Evolutionary conservation across 495 filamentous ascomycete species (phyloP).

Genomic region (Annulohypoxylon stygium): DNA sequence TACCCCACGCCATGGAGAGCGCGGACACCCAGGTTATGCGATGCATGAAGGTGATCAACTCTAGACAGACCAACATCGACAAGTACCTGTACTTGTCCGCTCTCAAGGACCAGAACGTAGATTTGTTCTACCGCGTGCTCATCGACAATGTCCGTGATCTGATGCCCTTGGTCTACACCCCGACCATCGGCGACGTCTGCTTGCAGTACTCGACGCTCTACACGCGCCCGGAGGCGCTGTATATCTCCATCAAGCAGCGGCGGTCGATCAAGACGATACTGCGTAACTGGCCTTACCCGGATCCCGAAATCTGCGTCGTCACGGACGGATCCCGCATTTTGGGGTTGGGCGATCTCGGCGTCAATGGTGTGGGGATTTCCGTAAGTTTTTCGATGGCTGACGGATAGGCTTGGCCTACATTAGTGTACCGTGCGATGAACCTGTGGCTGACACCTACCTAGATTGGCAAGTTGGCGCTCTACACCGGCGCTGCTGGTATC

Average conservation of each 20-base stretch:
- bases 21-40: slow-evolving; percentile 65
- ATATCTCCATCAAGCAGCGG: slow-evolving; percentile 90
- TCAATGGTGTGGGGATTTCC: slow-evolving; percentile 98
- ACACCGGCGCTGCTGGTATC: slow-evolving; percentile 97
- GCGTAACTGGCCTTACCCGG: slow-evolving; percentile 86
- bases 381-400: slow-evolving; percentile 65
- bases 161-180: slow-evolving; percentile 96
- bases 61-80: slow-evolving; percentile 85
- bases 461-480: slow-evolving; percentile 90
- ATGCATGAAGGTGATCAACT: slow-evolving; percentile 75
- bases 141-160: slow-evolving; percentile 91
- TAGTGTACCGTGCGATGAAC: slow-evolving; percentile 22
- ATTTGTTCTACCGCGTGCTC: slow-evolving; percentile 94
- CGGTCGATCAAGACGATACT: slow-evolving; percentile 86
- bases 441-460: slow-evolving; percentile 49
- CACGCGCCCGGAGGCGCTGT: slow-evolving; percentile 93
- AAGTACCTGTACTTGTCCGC: slow-evolving; percentile 94
- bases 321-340: slow-evolving; percentile 98
- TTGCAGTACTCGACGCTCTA: slow-evolving; percentile 95
- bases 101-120: slow-evolving; percentile 87
- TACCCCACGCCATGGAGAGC: slow-evolving; percentile 70
- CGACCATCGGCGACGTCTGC: slow-evolving; percentile 96
- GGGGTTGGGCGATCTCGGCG: slow-evolving; percentile 93
- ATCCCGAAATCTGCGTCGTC: slow-evolving; percentile 95
- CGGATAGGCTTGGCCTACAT: slow-evolving; percentile 21